Conservation (phyloP, 176 grass and related monocot species). For the Zea luxurians region DNA sequence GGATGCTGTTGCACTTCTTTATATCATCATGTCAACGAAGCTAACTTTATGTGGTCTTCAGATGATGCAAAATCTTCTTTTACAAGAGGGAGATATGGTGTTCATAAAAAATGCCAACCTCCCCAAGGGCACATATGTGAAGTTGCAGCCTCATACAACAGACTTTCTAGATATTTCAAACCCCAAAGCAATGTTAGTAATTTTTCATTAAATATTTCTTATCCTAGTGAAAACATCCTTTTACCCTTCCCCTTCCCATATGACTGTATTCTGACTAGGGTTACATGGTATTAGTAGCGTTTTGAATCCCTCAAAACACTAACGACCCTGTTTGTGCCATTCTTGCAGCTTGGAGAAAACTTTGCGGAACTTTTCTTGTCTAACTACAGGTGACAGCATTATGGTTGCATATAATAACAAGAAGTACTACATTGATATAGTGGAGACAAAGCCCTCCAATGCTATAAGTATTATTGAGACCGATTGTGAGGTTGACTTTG, state of each 20-base stretch:
- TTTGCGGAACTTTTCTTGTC: slow-evolving; percentile 88
- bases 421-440: slow-evolving; percentile 98
- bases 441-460: slow-evolving; percentile 88
- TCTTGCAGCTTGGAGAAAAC: slow-evolving; percentile 90
- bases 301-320: slow-evolving; percentile 11
- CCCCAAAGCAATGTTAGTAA: slow-evolving; percentile 95
- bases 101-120: slow-evolving; percentile 90
- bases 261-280: neutral
- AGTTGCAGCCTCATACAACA: slow-evolving; percentile 96
- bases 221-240: slow-evolving; percentile 3
- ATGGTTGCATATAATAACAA: slow-evolving; percentile 99
- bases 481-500: slow-evolving; percentile 99
- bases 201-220: slow-evolving; percentile 30
- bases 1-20: slow-evolving; percentile 23
- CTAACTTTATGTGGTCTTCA: slow-evolving; percentile 46
- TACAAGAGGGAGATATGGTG: slow-evolving; percentile 95
- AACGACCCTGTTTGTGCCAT: slow-evolving; percentile 24
- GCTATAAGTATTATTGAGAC: slow-evolving; percentile 98
- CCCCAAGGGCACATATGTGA: slow-evolving; percentile 98
- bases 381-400: slow-evolving; percentile 95
- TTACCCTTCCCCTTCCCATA: slow-evolving; percentile 16
- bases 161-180: slow-evolving; percentile 97
- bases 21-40: slow-evolving; percentile 30
- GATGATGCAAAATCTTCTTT: slow-evolving; percentile 99
- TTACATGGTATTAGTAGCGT: slow-evolving; percentile 8